Conservation (phyloP, 441 rosid genomes). For the Macaranga tanarius region DNA sequence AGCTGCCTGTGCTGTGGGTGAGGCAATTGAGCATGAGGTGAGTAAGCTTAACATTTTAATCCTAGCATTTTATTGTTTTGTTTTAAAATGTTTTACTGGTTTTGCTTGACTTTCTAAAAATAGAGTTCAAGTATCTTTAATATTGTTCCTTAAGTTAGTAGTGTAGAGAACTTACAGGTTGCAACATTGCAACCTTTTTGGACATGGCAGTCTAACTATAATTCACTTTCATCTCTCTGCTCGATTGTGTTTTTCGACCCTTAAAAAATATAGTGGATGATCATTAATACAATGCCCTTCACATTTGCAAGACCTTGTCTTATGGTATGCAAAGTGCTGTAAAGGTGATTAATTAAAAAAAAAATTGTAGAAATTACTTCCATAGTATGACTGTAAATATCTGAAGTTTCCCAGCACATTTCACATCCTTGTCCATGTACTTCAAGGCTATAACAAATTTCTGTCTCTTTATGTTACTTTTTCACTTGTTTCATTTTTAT, state of each 20-base stretch:
- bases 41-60: slow-evolving; percentile 14
- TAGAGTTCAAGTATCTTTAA: too few species aligned
- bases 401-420: neutral
- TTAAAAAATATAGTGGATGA: neutral
- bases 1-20: slow-evolving; percentile 83
- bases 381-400: neutral
- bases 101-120: slow-evolving; percentile 4
- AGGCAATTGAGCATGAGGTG: slow-evolving; percentile 96
- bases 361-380: neutral
- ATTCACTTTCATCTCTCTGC: neutral
- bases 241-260: neutral
- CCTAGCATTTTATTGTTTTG: neutral
- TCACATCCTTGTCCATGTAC: neutral
- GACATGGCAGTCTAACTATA: neutral
- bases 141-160: neutral
- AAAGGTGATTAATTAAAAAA: neutral
- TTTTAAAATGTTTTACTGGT: neutral
- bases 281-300: neutral
- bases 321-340: too few species aligned
- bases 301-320: neutral
- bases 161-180: neutral
- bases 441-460: neutral
- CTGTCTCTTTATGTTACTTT: neutral
- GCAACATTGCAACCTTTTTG: neutral
- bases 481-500: neutral